phyloP scores from a whole-genome alignment of 75 land plant genomes.

The Ceratopteris richardii region DNA sequence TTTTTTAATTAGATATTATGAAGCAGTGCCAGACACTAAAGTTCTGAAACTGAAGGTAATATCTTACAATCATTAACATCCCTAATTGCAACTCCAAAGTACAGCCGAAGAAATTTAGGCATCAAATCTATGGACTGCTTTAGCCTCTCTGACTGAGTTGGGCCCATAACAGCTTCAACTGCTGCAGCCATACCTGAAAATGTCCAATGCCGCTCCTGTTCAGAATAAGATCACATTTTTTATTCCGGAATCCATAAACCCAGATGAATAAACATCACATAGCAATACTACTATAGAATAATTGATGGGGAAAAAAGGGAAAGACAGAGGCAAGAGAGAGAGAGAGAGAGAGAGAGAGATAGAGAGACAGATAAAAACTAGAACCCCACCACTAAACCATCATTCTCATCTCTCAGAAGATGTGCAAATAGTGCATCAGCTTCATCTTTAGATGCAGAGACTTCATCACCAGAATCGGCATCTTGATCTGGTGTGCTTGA shows the following conservation, averaged over 20 bases:
- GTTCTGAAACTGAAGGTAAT: not conserved
- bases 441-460: conserved; percentile 44
- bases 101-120: conserved; percentile 55
- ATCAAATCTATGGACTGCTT: conserved; percentile 55
- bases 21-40: too few species aligned
- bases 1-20: too few species aligned
- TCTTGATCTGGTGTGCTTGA: conserved; percentile 74
- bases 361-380: too few species aligned
- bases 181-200: conserved; percentile 76
- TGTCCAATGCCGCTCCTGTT: conserved; percentile 88
- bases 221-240: not conserved
- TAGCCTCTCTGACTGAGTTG: conserved; percentile 59
- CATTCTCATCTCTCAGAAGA: conserved; percentile 95
- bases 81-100: conserved; percentile 62
- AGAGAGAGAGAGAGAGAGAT: too few species aligned
- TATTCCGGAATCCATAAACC: too few species aligned
- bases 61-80: conserved; percentile 82
- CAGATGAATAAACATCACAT: too few species aligned
- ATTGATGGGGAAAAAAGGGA: too few species aligned
- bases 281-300: too few species aligned
- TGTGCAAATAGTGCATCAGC: conserved; percentile 74
- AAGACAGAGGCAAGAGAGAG: too few species aligned
- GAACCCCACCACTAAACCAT: conserved; percentile 82
- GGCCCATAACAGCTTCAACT: conserved; percentile 53
- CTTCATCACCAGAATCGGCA: conserved; percentile 81